phyloP scores from a whole-genome alignment of 164 flowering plant species.

The Chloranthus sessilifolius region DNA sequence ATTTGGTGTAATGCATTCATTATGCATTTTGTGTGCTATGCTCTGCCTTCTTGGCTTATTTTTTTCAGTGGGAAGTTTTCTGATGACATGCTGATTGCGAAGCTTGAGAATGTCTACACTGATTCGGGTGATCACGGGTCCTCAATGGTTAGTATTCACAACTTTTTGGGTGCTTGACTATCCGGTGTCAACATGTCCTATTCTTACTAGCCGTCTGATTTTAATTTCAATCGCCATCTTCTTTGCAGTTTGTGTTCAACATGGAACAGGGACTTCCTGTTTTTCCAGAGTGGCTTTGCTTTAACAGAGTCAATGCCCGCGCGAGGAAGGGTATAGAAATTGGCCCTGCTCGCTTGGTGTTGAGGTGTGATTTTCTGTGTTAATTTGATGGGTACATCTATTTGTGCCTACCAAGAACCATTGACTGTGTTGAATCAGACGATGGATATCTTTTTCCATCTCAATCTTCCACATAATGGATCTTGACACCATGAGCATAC shows the following conservation, averaged over 20 bases:
- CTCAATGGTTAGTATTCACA: slow-evolving; percentile 63
- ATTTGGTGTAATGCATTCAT: neutral
- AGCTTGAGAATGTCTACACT: slow-evolving; percentile 79
- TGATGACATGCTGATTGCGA: slow-evolving; percentile 81
- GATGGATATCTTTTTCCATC: no score
- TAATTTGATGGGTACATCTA: no score
- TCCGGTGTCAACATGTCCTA: neutral
- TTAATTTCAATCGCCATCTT: slow-evolving; percentile 2
- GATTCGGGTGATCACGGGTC: slow-evolving; percentile 89
- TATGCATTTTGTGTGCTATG: neutral
- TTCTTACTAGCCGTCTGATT: neutral
- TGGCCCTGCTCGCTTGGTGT: slow-evolving; percentile 63
- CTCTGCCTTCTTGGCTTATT: slow-evolving; percentile 6
- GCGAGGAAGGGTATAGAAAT: slow-evolving; percentile 67
- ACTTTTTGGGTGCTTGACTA: neutral
- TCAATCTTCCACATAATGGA: no score
- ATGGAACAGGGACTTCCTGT: slow-evolving; percentile 98
- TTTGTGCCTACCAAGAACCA: no score
- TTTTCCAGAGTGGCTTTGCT: slow-evolving; percentile 86
- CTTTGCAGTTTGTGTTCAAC: slow-evolving; percentile 68
- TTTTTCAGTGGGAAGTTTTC: slow-evolving; percentile 71
- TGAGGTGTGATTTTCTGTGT: slow-evolving; percentile 46
- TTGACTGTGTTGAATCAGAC: no score
- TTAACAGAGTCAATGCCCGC: slow-evolving; percentile 83
- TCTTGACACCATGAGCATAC: no score